phyloP scores from a whole-genome alignment of 2,329 filamentous ascomycete species.

The Fusarium brachygibbosum region DNA sequence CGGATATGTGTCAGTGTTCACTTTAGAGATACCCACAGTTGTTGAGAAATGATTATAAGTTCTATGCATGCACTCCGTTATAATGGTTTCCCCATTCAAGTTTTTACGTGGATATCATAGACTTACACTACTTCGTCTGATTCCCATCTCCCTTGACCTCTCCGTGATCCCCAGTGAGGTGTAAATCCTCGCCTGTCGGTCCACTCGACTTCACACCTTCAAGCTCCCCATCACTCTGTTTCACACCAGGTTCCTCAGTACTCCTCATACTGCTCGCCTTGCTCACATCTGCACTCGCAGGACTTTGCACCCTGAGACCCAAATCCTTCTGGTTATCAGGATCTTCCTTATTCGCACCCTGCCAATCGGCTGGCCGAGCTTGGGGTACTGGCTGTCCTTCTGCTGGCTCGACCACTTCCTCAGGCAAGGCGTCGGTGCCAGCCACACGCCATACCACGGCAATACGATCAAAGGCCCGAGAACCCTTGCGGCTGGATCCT shows the following conservation, averaged over 20 bases:
- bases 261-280: conserved; percentile 77
- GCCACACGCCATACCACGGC: conserved; percentile 84
- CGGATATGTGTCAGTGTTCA: background rate
- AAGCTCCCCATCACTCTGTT: conserved; percentile 44
- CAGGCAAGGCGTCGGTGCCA: conserved; percentile 43
- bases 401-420: conserved; percentile 70
- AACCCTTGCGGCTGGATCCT: conserved; percentile 85
- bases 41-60: background rate
- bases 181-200: conserved; percentile 54
- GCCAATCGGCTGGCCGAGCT: conserved; percentile 80
- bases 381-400: conserved; percentile 78
- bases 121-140: background rate
- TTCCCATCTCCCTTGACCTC: background rate
- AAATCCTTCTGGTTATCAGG: conserved; percentile 69
- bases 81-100: background rate
- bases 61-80: background rate
- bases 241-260: conserved; percentile 25
- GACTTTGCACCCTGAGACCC: conserved; percentile 75
- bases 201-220: conserved; percentile 56
- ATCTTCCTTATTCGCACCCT: conserved; percentile 65
- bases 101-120: conserved; percentile 25
- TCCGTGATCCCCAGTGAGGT: conserved; percentile 22
- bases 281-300: conserved; percentile 76
- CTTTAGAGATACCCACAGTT: conserved; percentile 32
- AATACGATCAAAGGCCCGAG: conserved; percentile 82